Percentiles rank a stretch among this genome's conserved stretches.
Conservation (phyloP, 352 stramenopile species). For the Phytophthora agathidicida region DNA sequence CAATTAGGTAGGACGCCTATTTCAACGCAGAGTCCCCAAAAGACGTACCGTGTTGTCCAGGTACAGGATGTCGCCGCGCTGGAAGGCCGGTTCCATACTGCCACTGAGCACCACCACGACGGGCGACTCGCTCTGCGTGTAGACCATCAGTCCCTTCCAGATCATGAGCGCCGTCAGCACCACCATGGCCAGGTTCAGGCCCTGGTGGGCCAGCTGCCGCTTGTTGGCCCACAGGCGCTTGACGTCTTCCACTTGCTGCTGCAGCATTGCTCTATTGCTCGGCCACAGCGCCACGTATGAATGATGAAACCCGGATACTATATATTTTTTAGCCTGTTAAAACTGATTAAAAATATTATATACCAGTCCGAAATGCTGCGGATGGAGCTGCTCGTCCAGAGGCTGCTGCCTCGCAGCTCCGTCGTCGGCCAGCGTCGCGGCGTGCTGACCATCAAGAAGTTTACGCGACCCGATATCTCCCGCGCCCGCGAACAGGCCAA, state of each 20-base stretch:
- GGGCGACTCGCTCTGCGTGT: constrained; percentile 97
- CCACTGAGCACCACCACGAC: constrained; percentile 99
- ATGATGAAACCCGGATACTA: neutral
- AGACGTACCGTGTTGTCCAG: constrained; percentile 92
- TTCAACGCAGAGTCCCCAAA: too few relatives aligned
- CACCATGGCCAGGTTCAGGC: constrained; percentile 98
- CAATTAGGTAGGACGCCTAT: constrained; percentile 3
- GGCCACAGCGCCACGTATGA: constrained; percentile 14
- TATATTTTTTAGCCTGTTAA: neutral
- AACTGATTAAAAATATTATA: constrained; percentile 1
- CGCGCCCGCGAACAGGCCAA: neutral
- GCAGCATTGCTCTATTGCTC: constrained; percentile 61
- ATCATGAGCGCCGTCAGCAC: constrained; percentile 99
- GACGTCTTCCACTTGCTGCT: constrained; percentile 94
- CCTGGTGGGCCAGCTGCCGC: constrained; percentile 96
- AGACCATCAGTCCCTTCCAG: constrained; percentile 98
- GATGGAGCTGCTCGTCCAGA: constrained; percentile 25
- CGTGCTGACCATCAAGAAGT: constrained; percentile 59
- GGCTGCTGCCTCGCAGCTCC: neutral
- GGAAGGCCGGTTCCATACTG: constrained; percentile 99
- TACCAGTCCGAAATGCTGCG: constrained; percentile 1
- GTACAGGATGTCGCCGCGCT: constrained; percentile 99
- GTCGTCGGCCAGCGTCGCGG: constrained; percentile 26
- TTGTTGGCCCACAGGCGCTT: constrained; percentile 99
- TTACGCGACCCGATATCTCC: constrained; percentile 23